A percentile compares a stretch with the other conserved stretches of the same genome.
Conservation (phyloP, 331 rosid genomes). For the Cucumis variabilis region DNA sequence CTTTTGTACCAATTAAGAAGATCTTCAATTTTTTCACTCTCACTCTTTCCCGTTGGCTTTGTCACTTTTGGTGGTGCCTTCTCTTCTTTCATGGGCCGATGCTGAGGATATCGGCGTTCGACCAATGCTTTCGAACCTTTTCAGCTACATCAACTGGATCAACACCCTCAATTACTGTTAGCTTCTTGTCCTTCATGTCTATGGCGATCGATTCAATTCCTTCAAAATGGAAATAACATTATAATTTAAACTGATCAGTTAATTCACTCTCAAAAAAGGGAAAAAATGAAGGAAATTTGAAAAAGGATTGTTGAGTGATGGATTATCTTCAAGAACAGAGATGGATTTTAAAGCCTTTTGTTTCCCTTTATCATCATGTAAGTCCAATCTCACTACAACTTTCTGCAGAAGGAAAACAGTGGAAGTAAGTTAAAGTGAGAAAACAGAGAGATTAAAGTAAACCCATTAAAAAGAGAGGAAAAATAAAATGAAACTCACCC, state of each 20-base stretch:
- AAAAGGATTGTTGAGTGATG: too few relatives aligned
- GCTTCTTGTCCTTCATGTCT: constrained; percentile 70
- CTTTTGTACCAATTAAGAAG: not conserved
- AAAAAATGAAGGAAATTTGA: not conserved
- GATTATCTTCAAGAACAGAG: constrained; percentile 46
- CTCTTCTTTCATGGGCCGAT: constrained; percentile 70
- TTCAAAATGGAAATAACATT: not conserved
- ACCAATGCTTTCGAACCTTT: constrained; percentile 64
- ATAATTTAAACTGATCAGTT: not conserved
- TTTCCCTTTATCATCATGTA: constrained; percentile 58
- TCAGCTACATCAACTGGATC: constrained; percentile 62
- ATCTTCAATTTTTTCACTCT: constrained; percentile 37
- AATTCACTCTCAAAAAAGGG: not conserved
- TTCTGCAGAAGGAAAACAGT: constrained; percentile 38
- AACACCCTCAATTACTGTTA: constrained; percentile 66
- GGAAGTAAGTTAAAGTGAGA: too few relatives aligned
- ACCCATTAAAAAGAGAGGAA: too few relatives aligned
- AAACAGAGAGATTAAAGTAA: too few relatives aligned
- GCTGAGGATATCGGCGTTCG: constrained; percentile 53
- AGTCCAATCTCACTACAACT: constrained; percentile 60
- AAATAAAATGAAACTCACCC: too few relatives aligned
- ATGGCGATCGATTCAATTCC: constrained; percentile 46
- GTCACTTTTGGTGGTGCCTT: constrained; percentile 28
- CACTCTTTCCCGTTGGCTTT: constrained; percentile 40
- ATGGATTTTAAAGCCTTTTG: constrained; percentile 64